Evolutionary conservation across 805 yeast genomes (phyloP), one percentile per base, ranked within the genome.

Genomic region (Blastobotrys parvus): DNA sequence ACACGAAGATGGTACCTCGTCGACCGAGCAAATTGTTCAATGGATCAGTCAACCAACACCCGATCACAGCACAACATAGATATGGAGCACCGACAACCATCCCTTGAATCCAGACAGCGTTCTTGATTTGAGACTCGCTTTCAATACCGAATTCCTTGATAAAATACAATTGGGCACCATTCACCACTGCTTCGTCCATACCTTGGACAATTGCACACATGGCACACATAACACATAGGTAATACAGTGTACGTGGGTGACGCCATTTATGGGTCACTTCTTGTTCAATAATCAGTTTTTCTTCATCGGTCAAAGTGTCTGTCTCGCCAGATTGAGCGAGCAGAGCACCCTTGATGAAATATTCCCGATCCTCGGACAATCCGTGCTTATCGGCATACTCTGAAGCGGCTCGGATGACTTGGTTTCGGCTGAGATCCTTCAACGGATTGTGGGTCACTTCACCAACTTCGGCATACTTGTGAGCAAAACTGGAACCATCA

Each of bases 191-290:
- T 57, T 80, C 83, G 58, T 80, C 87, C 83, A 78, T 78, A 42
- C 87, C 87, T 56, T 79, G 82, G 3, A 82, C 78, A 3, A 83
- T 81, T 15, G 77, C 76, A 39, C 83, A 78, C 68, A 79, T 65
- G 2, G 85, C 79, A 37, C 82, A 77, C 54, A 78, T 62, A 6
- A 78, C 71, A 59, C 76, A 72, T 17, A 74, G 70, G 60, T 66
- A 53, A 55, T 73, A 67, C 58, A 70, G 58, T 11, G 64, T 45
- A 27, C 42, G 41, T 6, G 67, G 66, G 39, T 67, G 82, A 19
- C 56, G 47, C 63, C 80, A 64, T 21, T 76, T 70, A 36, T 74
- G 74, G 4, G 63, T 49, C 42, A 60, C 60, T 50, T 78, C 84
- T 37, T 63, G 65, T 35, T 63, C 69, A n/a, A 69, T 48, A 4